A percentile compares a stretch with the other conserved stretches of the same genome.
These are phyloP conservation scores for Metarhizium guizhouense DNA, from an alignment of 2,329 filamentous ascomycete genomes.

Conservation along the genomic window DNA sequence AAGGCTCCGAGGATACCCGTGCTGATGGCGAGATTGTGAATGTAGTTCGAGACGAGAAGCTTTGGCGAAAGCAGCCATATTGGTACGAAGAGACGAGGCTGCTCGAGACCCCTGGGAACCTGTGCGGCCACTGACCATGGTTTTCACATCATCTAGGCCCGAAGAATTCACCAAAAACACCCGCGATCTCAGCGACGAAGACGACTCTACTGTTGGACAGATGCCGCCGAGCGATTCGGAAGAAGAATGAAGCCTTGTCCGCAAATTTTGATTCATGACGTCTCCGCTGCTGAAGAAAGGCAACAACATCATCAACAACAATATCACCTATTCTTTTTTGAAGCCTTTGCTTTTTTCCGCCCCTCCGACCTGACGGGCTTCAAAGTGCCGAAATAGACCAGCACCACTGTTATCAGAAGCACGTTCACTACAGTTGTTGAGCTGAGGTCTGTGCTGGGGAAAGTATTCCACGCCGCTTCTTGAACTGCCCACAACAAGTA, in stretches of 20 bases:
- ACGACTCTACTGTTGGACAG: constrained; percentile 73
- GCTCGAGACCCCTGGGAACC: neutral
- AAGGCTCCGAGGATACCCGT: constrained; percentile 63
- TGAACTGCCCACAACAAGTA: constrained; percentile 66
- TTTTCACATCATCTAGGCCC: constrained; percentile 46
- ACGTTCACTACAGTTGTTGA: constrained; percentile 58
- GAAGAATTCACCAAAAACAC: constrained; percentile 64
- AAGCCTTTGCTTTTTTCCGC: constrained; percentile 12
- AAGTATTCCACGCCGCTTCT: constrained; percentile 92
- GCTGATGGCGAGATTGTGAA: constrained; percentile 86
- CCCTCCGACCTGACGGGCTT: constrained; percentile 5
- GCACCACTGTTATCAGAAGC: constrained; percentile 56
- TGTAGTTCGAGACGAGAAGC: constrained; percentile 82
- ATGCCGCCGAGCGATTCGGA: constrained; percentile 78
- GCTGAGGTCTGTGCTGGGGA: constrained; percentile 60
- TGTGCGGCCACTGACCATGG: constrained; percentile 11
- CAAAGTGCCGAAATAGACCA: constrained; percentile 50
- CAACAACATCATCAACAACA: neutral
- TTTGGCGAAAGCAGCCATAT: constrained; percentile 81
- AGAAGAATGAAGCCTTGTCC: constrained; percentile 40
- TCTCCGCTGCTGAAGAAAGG: neutral
- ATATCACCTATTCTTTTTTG: constrained; percentile 20
- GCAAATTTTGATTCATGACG: neutral
- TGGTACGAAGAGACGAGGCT: constrained; percentile 48
- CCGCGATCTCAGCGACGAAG: constrained; percentile 56